These are phyloP conservation scores for Dimocarpus longan DNA, from an alignment of 345 rosid species.

Conservation along the genomic window DNA sequence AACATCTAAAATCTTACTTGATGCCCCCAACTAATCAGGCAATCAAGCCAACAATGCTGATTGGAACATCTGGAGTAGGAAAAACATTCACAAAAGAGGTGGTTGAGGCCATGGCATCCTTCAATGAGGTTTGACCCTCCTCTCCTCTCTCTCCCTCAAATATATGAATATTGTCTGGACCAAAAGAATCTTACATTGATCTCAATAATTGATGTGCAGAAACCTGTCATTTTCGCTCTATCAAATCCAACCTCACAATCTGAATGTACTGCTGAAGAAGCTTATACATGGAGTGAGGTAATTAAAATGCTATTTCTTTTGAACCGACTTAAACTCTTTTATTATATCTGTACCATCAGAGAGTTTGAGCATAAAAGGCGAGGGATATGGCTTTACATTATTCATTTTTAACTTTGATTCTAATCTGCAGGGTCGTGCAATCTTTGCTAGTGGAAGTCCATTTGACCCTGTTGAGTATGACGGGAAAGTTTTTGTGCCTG, in stretches of 20 bases:
- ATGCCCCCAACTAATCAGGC: constrained; percentile 44
- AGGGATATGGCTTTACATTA: neutral
- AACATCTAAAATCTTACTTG: constrained; percentile 4
- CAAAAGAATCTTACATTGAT: constrained; percentile 7
- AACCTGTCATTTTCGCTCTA: constrained; percentile 88
- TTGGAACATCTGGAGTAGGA: constrained; percentile 95
- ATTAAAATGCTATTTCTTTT: neutral
- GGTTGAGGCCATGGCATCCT: constrained; percentile 79
- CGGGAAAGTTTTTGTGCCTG: constrained; percentile 70
- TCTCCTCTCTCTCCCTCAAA: constrained; percentile 19
- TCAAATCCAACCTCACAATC: constrained; percentile 97
- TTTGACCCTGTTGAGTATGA: constrained; percentile 76
- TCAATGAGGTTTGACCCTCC: constrained; percentile 60
- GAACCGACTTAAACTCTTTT: neutral
- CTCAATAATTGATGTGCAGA: constrained; percentile 49
- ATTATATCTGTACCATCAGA: neutral
- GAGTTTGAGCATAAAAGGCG: neutral
- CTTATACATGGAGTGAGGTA: constrained; percentile 92
- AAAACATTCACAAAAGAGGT: constrained; percentile 91
- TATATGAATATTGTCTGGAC: constrained; percentile 8
- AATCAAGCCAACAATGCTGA: constrained; percentile 87
- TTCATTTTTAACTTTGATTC: neutral
- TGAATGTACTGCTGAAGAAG: constrained; percentile 97
- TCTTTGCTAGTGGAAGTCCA: constrained; percentile 98
- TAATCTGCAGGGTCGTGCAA: constrained; percentile 77